Conservation (phyloP, 768 basidiomycete genomes). For the Amanita exitialis region DNA sequence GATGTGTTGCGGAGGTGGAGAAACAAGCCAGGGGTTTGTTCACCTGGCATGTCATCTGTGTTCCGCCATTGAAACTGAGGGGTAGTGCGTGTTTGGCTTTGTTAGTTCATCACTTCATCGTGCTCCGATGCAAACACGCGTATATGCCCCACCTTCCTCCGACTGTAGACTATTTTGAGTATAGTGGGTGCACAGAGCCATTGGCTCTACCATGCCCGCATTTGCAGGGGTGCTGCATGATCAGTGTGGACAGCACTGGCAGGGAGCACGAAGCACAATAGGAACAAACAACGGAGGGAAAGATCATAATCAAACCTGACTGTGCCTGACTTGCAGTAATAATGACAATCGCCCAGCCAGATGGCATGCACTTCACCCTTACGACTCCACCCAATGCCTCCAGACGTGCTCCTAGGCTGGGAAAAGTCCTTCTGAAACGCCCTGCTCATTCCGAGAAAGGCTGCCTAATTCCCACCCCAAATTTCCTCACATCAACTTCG, state of each 20-base stretch:
- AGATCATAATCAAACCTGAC: neutral
- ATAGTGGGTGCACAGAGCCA: neutral
- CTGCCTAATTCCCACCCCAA: slow-evolving; percentile 44
- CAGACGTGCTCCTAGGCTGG: slow-evolving; percentile 26
- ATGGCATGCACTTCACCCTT: slow-evolving; percentile 10
- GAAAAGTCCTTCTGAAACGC: slow-evolving; percentile 19
- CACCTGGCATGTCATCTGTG: neutral
- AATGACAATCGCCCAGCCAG: neutral
- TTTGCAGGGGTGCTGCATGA: no score
- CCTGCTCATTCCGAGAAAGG: slow-evolving; percentile 16
- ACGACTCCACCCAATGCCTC: slow-evolving; percentile 2
- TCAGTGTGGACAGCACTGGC: neutral
- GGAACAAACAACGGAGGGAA: neutral
- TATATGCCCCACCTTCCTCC: neutral
- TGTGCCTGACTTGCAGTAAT: neutral
- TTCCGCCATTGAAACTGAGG: slow-evolving; percentile 1
- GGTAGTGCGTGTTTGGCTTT: neutral
- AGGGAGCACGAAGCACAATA: neutral
- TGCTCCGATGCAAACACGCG: neutral
- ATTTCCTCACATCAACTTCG: slow-evolving; percentile 50
- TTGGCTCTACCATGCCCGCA: neutral
- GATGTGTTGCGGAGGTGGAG: neutral
- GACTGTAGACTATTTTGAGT: no score
- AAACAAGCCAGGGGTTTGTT: neutral
- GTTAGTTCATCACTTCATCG: neutral